Base-by-base conservation (phyloP, 2,329 filamentous ascomycete genomes). In the Aspergillus ruber region DNA sequence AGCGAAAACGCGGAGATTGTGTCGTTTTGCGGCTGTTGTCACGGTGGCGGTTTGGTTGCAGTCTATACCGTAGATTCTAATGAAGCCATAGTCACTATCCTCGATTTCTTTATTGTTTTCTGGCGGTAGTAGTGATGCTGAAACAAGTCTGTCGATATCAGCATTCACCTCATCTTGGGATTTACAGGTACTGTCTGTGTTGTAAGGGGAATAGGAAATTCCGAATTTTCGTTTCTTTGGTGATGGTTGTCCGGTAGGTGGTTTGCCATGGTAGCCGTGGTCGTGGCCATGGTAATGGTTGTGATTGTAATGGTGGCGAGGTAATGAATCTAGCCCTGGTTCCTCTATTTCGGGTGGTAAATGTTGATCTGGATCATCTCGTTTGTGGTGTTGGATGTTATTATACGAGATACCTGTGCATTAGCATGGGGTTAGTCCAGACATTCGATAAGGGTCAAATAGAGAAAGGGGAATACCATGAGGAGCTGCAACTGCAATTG, bases 1-100 rank as follows among this genome's bases (percentile, higher is more conserved):
- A 10, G 85, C 77, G 67, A 94, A 86, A 27, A 95, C 70, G 65
- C 83, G 84, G 64, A 88, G 78, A 42, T 77, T 77, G 57, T 81
- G 76, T n/a, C 75, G 67, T 57, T 80, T 80, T 33, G 83, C 85
- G 7, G 84, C 83, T 9, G 74, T 67, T 27, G 85, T 71, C 15
- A 86, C 79, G 12, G 75, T 80, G 2, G 75, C 65, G 35, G 88
- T 78, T 64, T 90, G 85, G 59, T 88, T 73, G 66, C 89, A 94
- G 66, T 90, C 87, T 48, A 82, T 81, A 45, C 88, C 89, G 62
- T 95, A 95, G 61, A 87, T 79, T 44, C 90, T 86, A 46, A 94
- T 72, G 32, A 83, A 67, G 15, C 75, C 74, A 67, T 85, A 90
- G 12, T 69, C 65, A 23, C 81, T 72, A 44, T 83, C 69, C 42